These are phyloP conservation scores for Ganoderma meredithae DNA, from an alignment of 1,284 basidiomycete genomes.

Conservation along the genomic window DNA sequence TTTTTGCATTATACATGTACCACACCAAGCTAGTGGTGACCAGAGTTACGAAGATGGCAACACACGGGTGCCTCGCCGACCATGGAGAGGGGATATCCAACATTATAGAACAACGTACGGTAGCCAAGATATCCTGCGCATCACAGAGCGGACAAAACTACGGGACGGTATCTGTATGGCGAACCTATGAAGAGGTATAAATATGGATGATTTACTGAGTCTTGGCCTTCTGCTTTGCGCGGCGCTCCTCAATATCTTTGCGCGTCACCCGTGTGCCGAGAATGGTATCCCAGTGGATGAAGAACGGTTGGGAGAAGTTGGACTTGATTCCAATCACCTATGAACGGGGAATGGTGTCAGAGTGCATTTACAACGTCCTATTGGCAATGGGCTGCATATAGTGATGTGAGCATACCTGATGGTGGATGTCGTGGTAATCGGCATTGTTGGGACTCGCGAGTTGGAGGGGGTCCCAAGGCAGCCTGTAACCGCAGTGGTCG, in stretches of 20 bases:
- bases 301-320: conserved; percentile 97
- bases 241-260: conserved; percentile 62
- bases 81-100: conserved; percentile 8
- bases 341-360: neutral
- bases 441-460: conserved; percentile 92
- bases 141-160: neutral
- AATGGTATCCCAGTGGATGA: conserved; percentile 85
- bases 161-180: conserved; percentile 9
- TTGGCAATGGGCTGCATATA: neutral
- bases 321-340: conserved; percentile 92
- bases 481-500: conserved; percentile 93
- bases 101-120: conserved; percentile 10
- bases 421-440: conserved; percentile 99
- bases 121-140: conserved; percentile 13
- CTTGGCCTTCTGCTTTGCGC: conserved; percentile 38
- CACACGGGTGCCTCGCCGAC: conserved; percentile 7
- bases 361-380: neutral
- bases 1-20: conserved; percentile 13
- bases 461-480: conserved; percentile 93
- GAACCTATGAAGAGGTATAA: neutral
- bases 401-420: conserved; percentile 65
- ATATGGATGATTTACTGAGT: conserved; percentile 12
- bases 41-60: neutral
- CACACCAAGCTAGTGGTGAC: neutral
- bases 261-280: conserved; percentile 87